phyloP scores from a whole-genome alignment of 2,329 filamentous ascomycete genomes.

The Clonostachys byssicola region DNA sequence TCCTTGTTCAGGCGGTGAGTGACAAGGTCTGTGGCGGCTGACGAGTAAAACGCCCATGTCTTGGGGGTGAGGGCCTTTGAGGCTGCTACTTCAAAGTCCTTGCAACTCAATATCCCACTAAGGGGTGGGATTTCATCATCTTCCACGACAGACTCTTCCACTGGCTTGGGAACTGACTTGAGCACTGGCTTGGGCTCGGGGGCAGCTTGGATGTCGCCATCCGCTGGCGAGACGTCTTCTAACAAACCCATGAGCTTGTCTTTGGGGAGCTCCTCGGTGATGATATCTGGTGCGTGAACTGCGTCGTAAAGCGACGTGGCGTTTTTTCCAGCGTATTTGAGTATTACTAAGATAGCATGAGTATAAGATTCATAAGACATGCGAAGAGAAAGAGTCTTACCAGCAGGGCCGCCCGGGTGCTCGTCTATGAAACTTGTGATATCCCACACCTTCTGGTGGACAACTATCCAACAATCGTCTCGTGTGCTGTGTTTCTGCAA shows the following conservation, averaged over 20 bases:
- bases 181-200: not conserved
- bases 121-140: slow-evolving; percentile 26
- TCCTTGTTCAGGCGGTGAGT: slow-evolving; percentile 43
- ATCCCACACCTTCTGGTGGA: slow-evolving; percentile 66
- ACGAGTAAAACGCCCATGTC: slow-evolving; percentile 51
- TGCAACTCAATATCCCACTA: slow-evolving; percentile 37
- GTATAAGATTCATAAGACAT: not conserved
- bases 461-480: slow-evolving; percentile 61
- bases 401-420: slow-evolving; percentile 29
- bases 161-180: not conserved
- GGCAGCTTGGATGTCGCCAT: not conserved
- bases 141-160: not conserved
- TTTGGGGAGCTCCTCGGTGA: slow-evolving; percentile 29
- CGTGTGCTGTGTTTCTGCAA: slow-evolving; percentile 41
- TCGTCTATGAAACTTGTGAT: slow-evolving; percentile 57
- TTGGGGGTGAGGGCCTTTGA: slow-evolving; percentile 37
- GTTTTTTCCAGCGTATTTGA: slow-evolving; percentile 46
- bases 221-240: slow-evolving; percentile 25
- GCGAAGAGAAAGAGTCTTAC: slow-evolving; percentile 8
- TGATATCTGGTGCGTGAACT: slow-evolving; percentile 39
- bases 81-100: slow-evolving; percentile 45
- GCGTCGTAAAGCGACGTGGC: slow-evolving; percentile 46
- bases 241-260: slow-evolving; percentile 44
- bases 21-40: slow-evolving; percentile 46
- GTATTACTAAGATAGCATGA: slow-evolving; percentile 37